A percentile compares a stretch with the other conserved stretches of the same genome.
Conservation (phyloP, 805 yeast genomes). For the Myxozyma neglecta region DNA sequence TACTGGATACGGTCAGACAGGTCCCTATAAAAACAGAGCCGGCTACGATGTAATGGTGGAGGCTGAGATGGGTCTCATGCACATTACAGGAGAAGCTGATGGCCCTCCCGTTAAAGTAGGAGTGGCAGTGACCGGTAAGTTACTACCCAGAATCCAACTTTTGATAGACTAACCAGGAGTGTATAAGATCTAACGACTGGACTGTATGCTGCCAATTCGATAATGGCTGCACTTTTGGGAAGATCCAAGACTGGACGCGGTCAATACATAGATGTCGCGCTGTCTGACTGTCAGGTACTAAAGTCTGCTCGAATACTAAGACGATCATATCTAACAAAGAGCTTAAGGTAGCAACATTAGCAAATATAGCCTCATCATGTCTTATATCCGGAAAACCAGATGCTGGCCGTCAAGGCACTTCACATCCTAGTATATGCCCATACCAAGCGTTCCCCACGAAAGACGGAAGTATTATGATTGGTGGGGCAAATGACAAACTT, state of each 20-base stretch:
- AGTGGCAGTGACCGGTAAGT: constrained; percentile 43
- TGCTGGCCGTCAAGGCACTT: constrained; percentile 46
- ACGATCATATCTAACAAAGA: neutral
- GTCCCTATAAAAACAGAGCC: constrained; percentile 44
- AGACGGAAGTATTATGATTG: constrained; percentile 44
- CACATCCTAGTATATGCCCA: constrained; percentile 47
- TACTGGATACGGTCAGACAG: constrained; percentile 48
- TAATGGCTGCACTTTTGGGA: constrained; percentile 43
- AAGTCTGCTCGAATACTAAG: neutral
- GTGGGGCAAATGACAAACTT: constrained; percentile 46
- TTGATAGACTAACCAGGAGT: neutral
- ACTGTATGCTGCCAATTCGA: constrained; percentile 42
- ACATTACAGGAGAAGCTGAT: constrained; percentile 45
- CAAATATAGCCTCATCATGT: constrained; percentile 45
- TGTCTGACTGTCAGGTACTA: constrained; percentile 44
- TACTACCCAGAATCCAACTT: neutral
- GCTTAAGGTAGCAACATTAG: constrained; percentile 40
- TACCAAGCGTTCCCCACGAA: constrained; percentile 45
- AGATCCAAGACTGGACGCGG: constrained; percentile 42
- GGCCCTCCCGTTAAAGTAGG: constrained; percentile 48
- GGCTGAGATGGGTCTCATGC: constrained; percentile 49
- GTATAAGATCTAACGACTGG: constrained; percentile 47
- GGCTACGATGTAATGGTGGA: constrained; percentile 48
- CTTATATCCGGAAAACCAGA: constrained; percentile 44
- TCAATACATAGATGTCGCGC: constrained; percentile 43